Percentiles rank a stretch among this genome's conserved stretches.
Conservation (phyloP, 2,329 filamentous ascomycete genomes). For the Lachnellula arida region DNA sequence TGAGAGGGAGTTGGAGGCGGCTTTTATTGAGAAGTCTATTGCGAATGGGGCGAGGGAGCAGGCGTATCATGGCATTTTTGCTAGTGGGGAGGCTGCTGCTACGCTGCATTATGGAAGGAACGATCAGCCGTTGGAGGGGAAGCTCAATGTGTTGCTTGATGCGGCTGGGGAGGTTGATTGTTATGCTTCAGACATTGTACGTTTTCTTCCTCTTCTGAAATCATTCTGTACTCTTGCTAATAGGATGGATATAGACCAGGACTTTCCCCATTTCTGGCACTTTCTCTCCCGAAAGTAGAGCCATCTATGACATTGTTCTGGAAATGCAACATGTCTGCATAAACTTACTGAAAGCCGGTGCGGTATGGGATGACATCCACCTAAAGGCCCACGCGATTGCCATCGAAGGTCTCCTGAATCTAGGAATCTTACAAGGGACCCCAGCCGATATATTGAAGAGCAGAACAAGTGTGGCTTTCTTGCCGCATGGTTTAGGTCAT, state of each 20-base stretch:
- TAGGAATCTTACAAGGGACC: constrained; percentile 69
- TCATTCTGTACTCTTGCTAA: background rate
- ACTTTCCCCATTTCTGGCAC: constrained; percentile 77
- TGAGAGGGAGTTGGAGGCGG: constrained; percentile 77
- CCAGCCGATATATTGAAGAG: constrained; percentile 70
- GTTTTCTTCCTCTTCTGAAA: constrained; percentile 21
- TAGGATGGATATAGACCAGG: constrained; percentile 58
- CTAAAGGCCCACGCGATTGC: constrained; percentile 74
- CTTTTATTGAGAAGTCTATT: constrained; percentile 74
- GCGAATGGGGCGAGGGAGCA: constrained; percentile 73
- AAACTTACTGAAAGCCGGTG: constrained; percentile 64
- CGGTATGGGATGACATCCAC: constrained; percentile 79
- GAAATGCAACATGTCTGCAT: constrained; percentile 83
- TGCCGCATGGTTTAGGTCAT: constrained; percentile 87
- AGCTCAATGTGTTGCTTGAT: constrained; percentile 78
- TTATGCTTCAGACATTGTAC: constrained; percentile 64
- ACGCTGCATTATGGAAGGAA: constrained; percentile 88
- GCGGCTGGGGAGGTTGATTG: constrained; percentile 73
- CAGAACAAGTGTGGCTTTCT: constrained; percentile 82
- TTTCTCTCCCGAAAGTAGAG: constrained; percentile 64
- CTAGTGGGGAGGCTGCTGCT: constrained; percentile 72
- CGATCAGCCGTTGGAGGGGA: constrained; percentile 61
- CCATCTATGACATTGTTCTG: constrained; percentile 79
- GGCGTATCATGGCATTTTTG: constrained; percentile 84
- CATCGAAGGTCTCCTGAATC: constrained; percentile 68